Evolutionary conservation across 208 protist species (phyloP).

Genomic region (Leishmania mexicana): DNA sequence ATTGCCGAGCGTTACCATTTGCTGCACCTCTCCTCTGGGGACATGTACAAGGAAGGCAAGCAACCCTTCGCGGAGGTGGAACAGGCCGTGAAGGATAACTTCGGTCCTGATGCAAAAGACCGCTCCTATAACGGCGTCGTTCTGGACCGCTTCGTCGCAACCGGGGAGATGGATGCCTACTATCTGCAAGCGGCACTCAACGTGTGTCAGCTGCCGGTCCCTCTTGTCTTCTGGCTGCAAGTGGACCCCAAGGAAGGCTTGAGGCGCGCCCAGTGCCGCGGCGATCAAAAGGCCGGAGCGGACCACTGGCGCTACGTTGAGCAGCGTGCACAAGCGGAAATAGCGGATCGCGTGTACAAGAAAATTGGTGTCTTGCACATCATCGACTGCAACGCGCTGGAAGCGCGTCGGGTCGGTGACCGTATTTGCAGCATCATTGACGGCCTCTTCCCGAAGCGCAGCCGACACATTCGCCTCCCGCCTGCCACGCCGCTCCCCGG

Average conservation of each 20-base stretch:
- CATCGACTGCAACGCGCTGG: slow-evolving; percentile 49
- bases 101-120: slow-evolving; percentile 48
- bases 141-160: slow-evolving; percentile 85
- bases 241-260: slow-evolving; percentile 64
- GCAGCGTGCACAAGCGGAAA: slow-evolving; percentile 69
- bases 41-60: slow-evolving; percentile 70
- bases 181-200: slow-evolving; percentile 75
- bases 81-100: slow-evolving; percentile 57
- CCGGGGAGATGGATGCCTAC: slow-evolving; percentile 81
- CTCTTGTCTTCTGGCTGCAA: slow-evolving; percentile 80
- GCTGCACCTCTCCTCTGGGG: slow-evolving; percentile 71
- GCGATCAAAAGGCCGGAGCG: slow-evolving; percentile 48
- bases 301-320: slow-evolving; percentile 70
- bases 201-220: slow-evolving; percentile 57
- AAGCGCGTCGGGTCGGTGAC: slow-evolving; percentile 42
- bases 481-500: slow-evolving; percentile 27
- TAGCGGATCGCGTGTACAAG: slow-evolving; percentile 60
- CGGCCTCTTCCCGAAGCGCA: slow-evolving; percentile 37
- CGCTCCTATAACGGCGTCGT: slow-evolving; percentile 75
- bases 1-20: slow-evolving; percentile 75
- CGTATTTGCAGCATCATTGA: slow-evolving; percentile 61
- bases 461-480: slow-evolving; percentile 31
- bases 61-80: slow-evolving; percentile 77
- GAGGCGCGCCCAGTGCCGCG: slow-evolving; percentile 54
- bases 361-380: slow-evolving; percentile 52